phyloP scores from a whole-genome alignment of 805 yeast genomes.

The Zygoascus flipseniorum region DNA sequence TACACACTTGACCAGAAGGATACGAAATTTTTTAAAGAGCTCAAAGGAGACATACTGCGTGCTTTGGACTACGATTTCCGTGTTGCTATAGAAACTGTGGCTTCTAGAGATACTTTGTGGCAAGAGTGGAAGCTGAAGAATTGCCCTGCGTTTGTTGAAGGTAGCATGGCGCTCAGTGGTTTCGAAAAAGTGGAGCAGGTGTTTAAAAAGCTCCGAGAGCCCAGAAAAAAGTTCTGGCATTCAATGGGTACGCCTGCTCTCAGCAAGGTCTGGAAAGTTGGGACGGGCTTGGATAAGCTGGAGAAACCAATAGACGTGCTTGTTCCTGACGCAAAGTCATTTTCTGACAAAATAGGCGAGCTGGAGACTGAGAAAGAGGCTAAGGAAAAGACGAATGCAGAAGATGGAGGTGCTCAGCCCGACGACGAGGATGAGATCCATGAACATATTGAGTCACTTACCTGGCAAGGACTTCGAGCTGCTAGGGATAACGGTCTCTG shows the following conservation, averaged over 20 bases:
- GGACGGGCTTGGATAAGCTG: conserved; percentile 33
- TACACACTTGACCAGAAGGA: conserved; percentile 14
- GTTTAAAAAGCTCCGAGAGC: conserved; percentile 5
- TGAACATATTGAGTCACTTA: conserved; percentile 15
- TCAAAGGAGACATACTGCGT: conserved; percentile 11
- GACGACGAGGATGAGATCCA: background rate
- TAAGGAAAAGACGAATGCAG: conserved; percentile 1
- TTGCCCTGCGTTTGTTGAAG: conserved; percentile 24
- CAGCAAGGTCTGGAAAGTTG: conserved; percentile 32
- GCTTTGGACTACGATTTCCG: conserved; percentile 4
- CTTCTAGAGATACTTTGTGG: conserved; percentile 25
- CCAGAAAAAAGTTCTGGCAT: conserved; percentile 22
- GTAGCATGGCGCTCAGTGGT: conserved; percentile 5
- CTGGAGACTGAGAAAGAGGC: conserved; percentile 11
- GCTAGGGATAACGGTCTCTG: conserved; percentile 31
- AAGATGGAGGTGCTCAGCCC: background rate
- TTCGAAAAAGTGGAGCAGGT: conserved; percentile 6
- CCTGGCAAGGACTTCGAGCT: conserved; percentile 39
- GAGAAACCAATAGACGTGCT: conserved; percentile 9
- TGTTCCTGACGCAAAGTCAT: conserved; percentile 21
- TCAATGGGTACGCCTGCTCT: conserved; percentile 27
- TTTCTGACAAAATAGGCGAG: conserved; percentile 8
- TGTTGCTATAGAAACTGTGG: conserved; percentile 13
- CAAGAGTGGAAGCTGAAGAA: conserved; percentile 25
- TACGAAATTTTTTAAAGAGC: conserved; percentile 12